Evolutionary conservation across 1,284 basidiomycete species (phyloP), one percentile per base, ranked within the genome.

Genomic region (Ustanciosporium gigantosporum): DNA sequence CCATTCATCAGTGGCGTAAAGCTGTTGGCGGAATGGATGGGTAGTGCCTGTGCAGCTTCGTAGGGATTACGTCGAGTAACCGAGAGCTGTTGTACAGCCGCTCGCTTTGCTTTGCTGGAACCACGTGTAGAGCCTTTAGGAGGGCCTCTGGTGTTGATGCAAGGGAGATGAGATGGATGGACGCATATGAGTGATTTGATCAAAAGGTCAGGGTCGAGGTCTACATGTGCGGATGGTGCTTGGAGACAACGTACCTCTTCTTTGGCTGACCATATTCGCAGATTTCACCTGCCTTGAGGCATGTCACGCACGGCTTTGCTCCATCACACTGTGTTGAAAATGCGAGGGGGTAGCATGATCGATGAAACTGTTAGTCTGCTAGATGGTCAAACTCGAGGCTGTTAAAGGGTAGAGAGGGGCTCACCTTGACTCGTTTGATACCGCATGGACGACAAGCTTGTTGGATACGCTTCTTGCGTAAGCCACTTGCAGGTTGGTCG

Each of bases 241-340:
- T n/a, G 27, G 27, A 9, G n/a, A 19, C 11, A 19, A 35, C 32
- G 34, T 37, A 35, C 32, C 62, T 25, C 49, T 71, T 71, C 46
- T 68, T 71, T 20, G 66, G 61, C 21, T 60, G 51, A 5, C 62
- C 66, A 31, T 71, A 71, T 27, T 58, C 61, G 56, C 68, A 71
- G 29, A 41, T 22, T 21, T 71, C 68, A n/a, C 61, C 56, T 29
- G 47, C 60, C 19, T 48, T 46, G 29, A 55, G 20, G 41, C 68
- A 71, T 24, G 66, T 69, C 40, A 48, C 34, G 49, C 68, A 71
- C 22, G 68, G 68, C 0, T 49, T 35, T 15, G 48, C 39, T 5
- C 68, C 68, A 24, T 71, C 60, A 36, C 68, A 71, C 32, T 35
- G 32, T 35, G 47, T 50, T n/a, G n/a, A 35, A 17, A 8, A 35